Conservation (phyloP, 257 asterid species). For the Forsythia viridissima region DNA sequence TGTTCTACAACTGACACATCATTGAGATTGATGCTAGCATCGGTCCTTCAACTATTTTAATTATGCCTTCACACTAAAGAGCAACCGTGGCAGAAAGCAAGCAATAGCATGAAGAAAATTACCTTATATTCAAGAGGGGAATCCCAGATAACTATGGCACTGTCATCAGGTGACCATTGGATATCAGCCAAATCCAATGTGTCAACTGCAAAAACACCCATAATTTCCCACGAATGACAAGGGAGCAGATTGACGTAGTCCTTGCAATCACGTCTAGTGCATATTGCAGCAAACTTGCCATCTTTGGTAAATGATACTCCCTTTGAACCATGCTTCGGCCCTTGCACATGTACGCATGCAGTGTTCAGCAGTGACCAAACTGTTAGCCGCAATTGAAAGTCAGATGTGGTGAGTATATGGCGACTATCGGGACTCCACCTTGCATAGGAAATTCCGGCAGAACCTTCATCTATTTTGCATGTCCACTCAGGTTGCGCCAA, state of each 20-base stretch:
- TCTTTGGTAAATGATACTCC: slow-evolving; percentile 96
- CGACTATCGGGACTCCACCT: slow-evolving; percentile 99
- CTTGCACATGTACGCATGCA: slow-evolving; percentile 91
- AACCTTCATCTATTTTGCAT: slow-evolving; percentile 97
- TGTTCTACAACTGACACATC: not conserved
- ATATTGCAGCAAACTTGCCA: slow-evolving; percentile 93
- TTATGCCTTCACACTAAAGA: not conserved
- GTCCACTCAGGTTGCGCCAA: slow-evolving; percentile 97
- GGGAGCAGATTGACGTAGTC: slow-evolving; percentile 93
- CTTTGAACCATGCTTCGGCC: slow-evolving; percentile 95
- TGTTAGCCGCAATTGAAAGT: slow-evolving; percentile 84
- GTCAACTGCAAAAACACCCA: slow-evolving; percentile 95
- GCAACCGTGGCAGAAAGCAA: not conserved
- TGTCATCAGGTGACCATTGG: slow-evolving; percentile 98
- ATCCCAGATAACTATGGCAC: slow-evolving; percentile 98
- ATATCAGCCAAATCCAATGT: slow-evolving; percentile 91
- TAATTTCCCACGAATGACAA: slow-evolving; percentile 87
- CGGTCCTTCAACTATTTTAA: not conserved
- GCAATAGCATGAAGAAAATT: slow-evolving; percentile 8
- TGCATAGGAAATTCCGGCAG: slow-evolving; percentile 92
- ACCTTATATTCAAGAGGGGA: slow-evolving; percentile 96
- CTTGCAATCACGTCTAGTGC: slow-evolving; percentile 98
- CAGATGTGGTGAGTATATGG: slow-evolving; percentile 97
- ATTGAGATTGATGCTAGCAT: not conserved
- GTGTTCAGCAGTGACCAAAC: slow-evolving; percentile 96